These are phyloP conservation scores for Micractinium sp. DNA, from an alignment of 139 green algal genomes.

Conservation along the genomic window DNA sequence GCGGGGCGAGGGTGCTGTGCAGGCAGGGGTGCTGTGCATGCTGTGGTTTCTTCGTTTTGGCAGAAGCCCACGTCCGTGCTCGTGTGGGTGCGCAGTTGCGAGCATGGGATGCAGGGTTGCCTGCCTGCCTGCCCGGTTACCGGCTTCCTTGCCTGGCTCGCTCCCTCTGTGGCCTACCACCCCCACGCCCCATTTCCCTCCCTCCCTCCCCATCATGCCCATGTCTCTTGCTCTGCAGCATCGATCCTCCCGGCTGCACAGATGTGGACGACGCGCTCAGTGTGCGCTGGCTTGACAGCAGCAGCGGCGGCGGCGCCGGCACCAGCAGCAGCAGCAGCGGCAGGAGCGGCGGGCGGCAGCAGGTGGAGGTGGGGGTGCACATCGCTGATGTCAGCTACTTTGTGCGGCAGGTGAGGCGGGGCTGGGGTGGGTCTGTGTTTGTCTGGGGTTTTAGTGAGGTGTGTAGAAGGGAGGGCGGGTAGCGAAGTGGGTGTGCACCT, in stretches of 20 bases:
- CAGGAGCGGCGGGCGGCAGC: background rate
- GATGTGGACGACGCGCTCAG: slow-evolving; percentile 92
- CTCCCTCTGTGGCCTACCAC: background rate
- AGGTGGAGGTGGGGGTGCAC: slow-evolving; percentile 80
- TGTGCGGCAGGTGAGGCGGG: slow-evolving; percentile 39
- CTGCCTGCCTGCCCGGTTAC: background rate
- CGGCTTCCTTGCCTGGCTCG: background rate
- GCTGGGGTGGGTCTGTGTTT: background rate
- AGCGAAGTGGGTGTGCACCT: too few relatives aligned
- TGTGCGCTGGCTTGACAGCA: slow-evolving; percentile 47
- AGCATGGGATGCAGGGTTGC: too few relatives aligned
- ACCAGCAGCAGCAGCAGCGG: background rate
- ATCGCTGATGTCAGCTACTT: slow-evolving; percentile 94
- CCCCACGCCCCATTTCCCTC: background rate
- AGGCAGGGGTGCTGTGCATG: background rate
- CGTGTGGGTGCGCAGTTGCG: background rate
- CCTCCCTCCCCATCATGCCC: background rate
- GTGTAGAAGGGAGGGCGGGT: too few relatives aligned
- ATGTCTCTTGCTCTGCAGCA: slow-evolving; percentile 45
- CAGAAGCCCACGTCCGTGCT: too few relatives aligned
- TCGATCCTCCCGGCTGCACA: slow-evolving; percentile 87
- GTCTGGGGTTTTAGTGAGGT: too few relatives aligned
- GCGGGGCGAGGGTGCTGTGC: background rate
- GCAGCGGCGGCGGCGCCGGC: slow-evolving; percentile 42
- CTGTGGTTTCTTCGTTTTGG: too few relatives aligned